These are phyloP conservation scores for Thielaviopsis punctulata DNA, from an alignment of 2,329 filamentous ascomycete species.

Conservation along the genomic window DNA sequence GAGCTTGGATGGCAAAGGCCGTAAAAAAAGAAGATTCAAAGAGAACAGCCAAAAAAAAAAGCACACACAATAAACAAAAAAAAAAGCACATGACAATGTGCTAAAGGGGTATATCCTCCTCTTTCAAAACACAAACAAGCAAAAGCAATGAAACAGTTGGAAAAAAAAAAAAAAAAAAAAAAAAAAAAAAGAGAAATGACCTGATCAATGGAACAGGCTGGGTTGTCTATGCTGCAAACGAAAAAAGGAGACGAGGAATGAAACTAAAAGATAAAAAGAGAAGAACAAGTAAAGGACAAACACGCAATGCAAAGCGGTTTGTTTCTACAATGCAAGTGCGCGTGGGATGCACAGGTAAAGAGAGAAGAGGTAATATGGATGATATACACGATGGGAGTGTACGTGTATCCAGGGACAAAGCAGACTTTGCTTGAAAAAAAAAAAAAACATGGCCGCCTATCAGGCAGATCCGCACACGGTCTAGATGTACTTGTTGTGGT, in stretches of 20 bases:
- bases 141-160: neutral
- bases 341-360: too few species aligned
- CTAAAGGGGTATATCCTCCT: constrained; percentile 12
- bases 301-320: too few species aligned
- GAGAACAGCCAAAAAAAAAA: neutral
- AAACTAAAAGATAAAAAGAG: neutral
- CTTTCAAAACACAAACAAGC: constrained; percentile 1
- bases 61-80: neutral
- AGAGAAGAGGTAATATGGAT: neutral
- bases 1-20: constrained; percentile 6
- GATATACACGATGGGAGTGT: neutral
- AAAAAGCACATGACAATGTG: constrained; percentile 8
- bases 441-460: neutral
- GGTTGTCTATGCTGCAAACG: neutral
- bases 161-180: neutral
- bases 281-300: neutral
- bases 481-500: constrained; percentile 14
- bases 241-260: neutral
- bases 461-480: neutral
- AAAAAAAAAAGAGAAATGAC: neutral
- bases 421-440: too few species aligned
- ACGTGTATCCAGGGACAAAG: too few species aligned
- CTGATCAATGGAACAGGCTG: neutral
- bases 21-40: neutral
- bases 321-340: too few species aligned